phyloP scores from a whole-genome alignment of 805 yeast genomes.

The Kluyveromyces nonfermentans region DNA sequence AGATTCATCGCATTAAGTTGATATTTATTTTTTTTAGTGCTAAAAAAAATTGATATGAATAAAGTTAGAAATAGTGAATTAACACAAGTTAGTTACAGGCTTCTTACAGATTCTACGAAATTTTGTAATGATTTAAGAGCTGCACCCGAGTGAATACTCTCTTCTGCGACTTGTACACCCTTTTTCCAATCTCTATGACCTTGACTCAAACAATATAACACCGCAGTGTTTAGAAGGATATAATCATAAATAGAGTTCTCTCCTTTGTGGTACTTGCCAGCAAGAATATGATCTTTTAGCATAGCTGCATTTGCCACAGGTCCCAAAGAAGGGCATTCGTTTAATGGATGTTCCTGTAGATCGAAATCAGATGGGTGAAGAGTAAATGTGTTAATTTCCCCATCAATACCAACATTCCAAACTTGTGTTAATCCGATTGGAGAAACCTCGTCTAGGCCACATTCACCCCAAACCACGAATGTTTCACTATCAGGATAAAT shows the following conservation, averaged over 20 bases:
- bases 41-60: too few species aligned
- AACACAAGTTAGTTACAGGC: not conserved
- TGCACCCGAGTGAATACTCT: slow-evolving; percentile 55
- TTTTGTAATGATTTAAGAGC: slow-evolving; percentile 52
- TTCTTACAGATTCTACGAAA: slow-evolving; percentile 31
- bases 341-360: slow-evolving; percentile 59
- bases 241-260: slow-evolving; percentile 71
- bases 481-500: slow-evolving; percentile 44
- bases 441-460: slow-evolving; percentile 88
- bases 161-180: slow-evolving; percentile 68
- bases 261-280: slow-evolving; percentile 37
- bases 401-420: slow-evolving; percentile 53
- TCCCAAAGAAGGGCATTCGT: slow-evolving; percentile 70
- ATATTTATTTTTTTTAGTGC: too few species aligned
- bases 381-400: slow-evolving; percentile 26
- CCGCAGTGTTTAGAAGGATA: slow-evolving; percentile 83
- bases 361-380: slow-evolving; percentile 75
- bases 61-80: not conserved
- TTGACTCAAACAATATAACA: slow-evolving; percentile 74
- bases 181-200: slow-evolving; percentile 56
- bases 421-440: slow-evolving; percentile 75
- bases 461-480: slow-evolving; percentile 87
- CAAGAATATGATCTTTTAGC: slow-evolving; percentile 32
- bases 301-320: slow-evolving; percentile 74
- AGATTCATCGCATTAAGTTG: too few species aligned